Conservation (phyloP, 169 alveolate genomes). For the Cytauxzoon felis region DNA sequence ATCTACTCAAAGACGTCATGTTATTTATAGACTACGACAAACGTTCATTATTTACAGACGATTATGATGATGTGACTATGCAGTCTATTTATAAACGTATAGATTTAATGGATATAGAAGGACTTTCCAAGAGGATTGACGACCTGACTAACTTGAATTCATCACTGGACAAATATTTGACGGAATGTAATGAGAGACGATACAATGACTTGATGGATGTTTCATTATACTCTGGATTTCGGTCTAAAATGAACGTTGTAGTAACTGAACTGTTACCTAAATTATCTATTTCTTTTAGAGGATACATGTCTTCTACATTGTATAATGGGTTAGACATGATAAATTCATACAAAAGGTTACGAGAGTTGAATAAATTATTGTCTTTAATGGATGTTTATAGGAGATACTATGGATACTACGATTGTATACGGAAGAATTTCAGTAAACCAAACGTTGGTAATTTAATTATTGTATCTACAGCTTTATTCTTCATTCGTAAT, state of each 20-base stretch:
- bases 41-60: too few species aligned
- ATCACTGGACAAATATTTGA: conserved; percentile 36
- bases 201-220: conserved; percentile 19
- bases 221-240: not conserved
- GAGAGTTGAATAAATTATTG: not conserved
- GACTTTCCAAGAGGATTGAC: conserved; percentile 25
- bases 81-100: too few species aligned
- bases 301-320: conserved; percentile 24
- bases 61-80: too few species aligned
- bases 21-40: too few species aligned
- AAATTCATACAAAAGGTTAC: not conserved
- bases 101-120: not conserved
- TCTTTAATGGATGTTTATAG: not conserved
- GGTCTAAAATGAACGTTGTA: not conserved
- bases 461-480: not conserved
- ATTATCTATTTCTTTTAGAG: conserved; percentile 19
- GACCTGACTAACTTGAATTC: not conserved
- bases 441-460: not conserved
- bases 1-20: too few species aligned
- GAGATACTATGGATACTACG: not conserved
- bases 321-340: conserved; percentile 10
- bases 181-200: conserved; percentile 30
- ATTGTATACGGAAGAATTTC: not conserved
- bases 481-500: not conserved
- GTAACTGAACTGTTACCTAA: not conserved